Percentiles rank a stretch among this genome's conserved stretches.
These are phyloP conservation scores for Mucuna pruriens DNA, from an alignment of 306 rosid species.

Conservation along the genomic window DNA sequence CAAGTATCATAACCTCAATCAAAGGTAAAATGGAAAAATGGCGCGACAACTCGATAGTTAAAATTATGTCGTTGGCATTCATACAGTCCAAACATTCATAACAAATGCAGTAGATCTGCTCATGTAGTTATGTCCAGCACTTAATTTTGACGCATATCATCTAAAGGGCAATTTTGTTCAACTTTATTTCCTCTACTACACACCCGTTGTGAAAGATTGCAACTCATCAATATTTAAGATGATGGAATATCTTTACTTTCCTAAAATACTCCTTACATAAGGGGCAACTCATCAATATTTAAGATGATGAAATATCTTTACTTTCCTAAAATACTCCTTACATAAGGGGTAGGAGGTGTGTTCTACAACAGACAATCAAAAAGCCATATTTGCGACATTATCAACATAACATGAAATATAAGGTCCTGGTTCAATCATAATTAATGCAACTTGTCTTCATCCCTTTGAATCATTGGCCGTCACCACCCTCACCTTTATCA, in stretches of 20 bases:
- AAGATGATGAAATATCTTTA: background rate
- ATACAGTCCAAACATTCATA: background rate
- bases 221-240: background rate
- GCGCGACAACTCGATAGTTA: background rate
- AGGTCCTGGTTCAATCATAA: constrained; percentile 16
- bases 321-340: background rate
- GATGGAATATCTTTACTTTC: background rate
- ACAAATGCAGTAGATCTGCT: background rate
- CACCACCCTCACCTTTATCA: constrained; percentile 32
- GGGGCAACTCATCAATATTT: background rate
- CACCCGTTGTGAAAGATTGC: background rate
- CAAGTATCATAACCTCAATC: background rate
- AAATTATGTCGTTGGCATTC: background rate
- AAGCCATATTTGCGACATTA: constrained; percentile 22
- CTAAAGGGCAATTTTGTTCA: background rate
- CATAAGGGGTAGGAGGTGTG: background rate
- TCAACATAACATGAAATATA: constrained; percentile 6
- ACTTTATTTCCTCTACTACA: background rate
- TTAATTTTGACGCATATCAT: background rate
- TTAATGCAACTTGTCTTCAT: constrained; percentile 32
- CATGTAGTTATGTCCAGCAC: background rate
- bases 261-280: background rate
- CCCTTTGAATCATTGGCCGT: constrained; percentile 30
- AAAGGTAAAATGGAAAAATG: background rate
- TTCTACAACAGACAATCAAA: constrained; percentile 9